Evolutionary conservation across 441 rosid species (phyloP).

Genomic region (Eutrema salsugineum): DNA sequence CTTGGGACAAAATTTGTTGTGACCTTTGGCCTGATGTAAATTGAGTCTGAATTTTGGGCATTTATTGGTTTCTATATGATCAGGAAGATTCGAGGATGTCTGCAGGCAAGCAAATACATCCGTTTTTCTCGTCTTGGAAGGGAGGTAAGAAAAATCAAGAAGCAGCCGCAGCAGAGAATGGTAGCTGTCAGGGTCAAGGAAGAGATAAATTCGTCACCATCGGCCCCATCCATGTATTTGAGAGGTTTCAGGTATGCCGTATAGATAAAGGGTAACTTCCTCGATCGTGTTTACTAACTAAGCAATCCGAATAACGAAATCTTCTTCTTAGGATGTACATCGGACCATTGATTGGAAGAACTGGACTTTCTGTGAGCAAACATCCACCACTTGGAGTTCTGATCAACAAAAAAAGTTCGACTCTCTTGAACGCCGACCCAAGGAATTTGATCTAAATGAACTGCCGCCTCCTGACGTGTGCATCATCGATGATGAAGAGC

Average conservation of each 20-base stretch:
- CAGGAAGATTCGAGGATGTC: constrained; percentile 74
- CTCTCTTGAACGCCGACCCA: constrained; percentile 34
- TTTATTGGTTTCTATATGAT: constrained; percentile 30
- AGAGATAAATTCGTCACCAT: constrained; percentile 33
- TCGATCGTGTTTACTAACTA: not conserved
- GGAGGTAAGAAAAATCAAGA: constrained; percentile 47
- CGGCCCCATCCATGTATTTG: constrained; percentile 94
- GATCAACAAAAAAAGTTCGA: constrained; percentile 27
- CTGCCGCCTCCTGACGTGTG: constrained; percentile 31
- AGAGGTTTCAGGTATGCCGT: constrained; percentile 51
- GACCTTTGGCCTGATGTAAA: not conserved
- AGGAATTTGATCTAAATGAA: constrained; percentile 43
- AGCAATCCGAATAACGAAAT: constrained; percentile 8
- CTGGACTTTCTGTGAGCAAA: constrained; percentile 55
- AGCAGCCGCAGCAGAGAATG: constrained; percentile 31
- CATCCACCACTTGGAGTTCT: constrained; percentile 12
- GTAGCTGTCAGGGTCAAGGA: constrained; percentile 26
- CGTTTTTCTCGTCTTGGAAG: constrained; percentile 71
- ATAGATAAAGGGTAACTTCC: not conserved
- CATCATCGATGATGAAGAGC: constrained; percentile 24
- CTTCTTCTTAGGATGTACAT: constrained; percentile 43
- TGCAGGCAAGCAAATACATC: constrained; percentile 79
- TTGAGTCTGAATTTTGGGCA: not conserved
- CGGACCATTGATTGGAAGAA: constrained; percentile 67
- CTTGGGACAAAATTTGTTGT: not conserved